phyloP scores from a whole-genome alignment of 2,329 filamentous ascomycete species.

The Diatrype stigma region DNA sequence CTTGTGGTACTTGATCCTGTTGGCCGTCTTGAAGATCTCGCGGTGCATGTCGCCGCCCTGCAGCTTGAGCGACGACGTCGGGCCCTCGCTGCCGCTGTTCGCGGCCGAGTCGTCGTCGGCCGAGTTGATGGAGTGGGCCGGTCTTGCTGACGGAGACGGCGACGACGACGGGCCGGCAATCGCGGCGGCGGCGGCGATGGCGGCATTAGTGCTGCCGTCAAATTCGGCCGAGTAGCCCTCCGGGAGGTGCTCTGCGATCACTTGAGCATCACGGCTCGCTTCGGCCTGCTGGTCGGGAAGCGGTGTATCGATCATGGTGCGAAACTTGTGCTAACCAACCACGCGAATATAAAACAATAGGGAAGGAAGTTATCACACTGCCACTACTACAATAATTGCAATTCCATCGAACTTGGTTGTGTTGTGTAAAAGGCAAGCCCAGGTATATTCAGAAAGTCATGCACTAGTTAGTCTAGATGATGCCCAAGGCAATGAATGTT shows the following conservation, averaged over 20 bases:
- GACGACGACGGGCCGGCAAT: too few relatives aligned
- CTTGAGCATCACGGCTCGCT: constrained; percentile 23
- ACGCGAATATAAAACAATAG: not conserved
- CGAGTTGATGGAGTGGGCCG: constrained; percentile 12
- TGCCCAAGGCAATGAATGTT: too few relatives aligned
- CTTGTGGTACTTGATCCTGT: constrained; percentile 45
- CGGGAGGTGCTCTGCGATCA: constrained; percentile 37
- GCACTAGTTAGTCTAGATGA: too few relatives aligned
- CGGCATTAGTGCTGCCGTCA: constrained; percentile 22
- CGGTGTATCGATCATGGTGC: constrained; percentile 2
- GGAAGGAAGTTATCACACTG: too few relatives aligned
- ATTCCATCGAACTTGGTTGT: too few relatives aligned
- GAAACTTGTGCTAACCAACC: not conserved
- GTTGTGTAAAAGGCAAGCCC: too few relatives aligned
- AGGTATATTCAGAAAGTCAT: too few relatives aligned
- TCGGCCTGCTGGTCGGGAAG: constrained; percentile 7
- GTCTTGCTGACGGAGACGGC: constrained; percentile 8
- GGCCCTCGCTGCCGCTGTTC: constrained; percentile 19
- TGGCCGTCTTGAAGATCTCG: constrained; percentile 70
- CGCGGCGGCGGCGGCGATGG: too few relatives aligned
- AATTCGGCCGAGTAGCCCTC: constrained; percentile 39
- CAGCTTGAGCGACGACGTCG: constrained; percentile 64
- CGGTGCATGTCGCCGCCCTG: constrained; percentile 77
- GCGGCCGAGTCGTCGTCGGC: constrained; percentile 23
- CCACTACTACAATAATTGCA: too few relatives aligned